Evolutionary conservation across 257 asterid species (phyloP).

Genomic region (Craterostigma plantagineum): DNA sequence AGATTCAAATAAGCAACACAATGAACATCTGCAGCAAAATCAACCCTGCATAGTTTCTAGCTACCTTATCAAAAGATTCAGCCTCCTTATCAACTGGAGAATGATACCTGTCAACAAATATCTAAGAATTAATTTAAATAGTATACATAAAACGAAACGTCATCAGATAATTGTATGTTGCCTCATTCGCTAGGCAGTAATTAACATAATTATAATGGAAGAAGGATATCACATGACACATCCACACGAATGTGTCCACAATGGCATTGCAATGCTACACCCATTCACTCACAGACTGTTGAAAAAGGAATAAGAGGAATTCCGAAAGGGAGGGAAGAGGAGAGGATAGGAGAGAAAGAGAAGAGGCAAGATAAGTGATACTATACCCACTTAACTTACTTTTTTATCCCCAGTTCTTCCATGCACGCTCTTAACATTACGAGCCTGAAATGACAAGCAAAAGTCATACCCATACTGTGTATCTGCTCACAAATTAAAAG

Average conservation of each 20-base stretch:
- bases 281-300: too few relatives aligned
- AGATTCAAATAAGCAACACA: background rate
- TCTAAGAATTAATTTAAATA: slow-evolving; percentile 12
- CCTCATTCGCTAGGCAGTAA: too few relatives aligned
- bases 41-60: background rate
- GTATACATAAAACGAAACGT: slow-evolving; percentile 1
- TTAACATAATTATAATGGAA: too few relatives aligned
- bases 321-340: background rate
- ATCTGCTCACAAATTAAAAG: slow-evolving; percentile 1
- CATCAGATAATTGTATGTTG: too few relatives aligned
- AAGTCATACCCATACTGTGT: slow-evolving; percentile 7
- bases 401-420: slow-evolving; percentile 56
- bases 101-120: slow-evolving; percentile 33
- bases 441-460: slow-evolving; percentile 37
- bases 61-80: slow-evolving; percentile 83
- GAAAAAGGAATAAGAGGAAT: too few relatives aligned
- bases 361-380: background rate
- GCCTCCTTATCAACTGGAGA: slow-evolving; percentile 35
- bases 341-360: background rate
- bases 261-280: too few relatives aligned
- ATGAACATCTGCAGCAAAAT: slow-evolving; percentile 2
- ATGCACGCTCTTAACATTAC: slow-evolving; percentile 49
- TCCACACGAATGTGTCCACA: too few relatives aligned
- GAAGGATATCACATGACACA: too few relatives aligned
- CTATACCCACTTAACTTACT: slow-evolving; percentile 54